These are phyloP conservation scores for Dactylellina parvicollis DNA, from an alignment of 2,329 filamentous ascomycete species.

Conservation along the genomic window DNA sequence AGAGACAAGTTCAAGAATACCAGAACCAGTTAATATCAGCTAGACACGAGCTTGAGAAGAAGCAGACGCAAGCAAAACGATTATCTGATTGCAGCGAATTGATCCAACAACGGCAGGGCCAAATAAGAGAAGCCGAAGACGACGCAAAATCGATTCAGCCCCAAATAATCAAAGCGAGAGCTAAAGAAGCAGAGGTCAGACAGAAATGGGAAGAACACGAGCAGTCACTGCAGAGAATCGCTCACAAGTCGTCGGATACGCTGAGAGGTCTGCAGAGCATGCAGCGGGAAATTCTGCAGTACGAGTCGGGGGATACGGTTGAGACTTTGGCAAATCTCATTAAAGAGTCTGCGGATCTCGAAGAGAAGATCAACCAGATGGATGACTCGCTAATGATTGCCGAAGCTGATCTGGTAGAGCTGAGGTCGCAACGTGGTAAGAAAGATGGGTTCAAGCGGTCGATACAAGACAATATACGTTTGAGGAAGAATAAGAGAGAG, in stretches of 20 bases:
- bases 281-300: slow-evolving; percentile 80
- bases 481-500: slow-evolving; percentile 77
- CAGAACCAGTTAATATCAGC: slow-evolving; percentile 76
- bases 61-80: slow-evolving; percentile 61
- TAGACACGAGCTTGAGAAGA: slow-evolving; percentile 81
- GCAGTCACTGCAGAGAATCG: slow-evolving; percentile 74
- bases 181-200: slow-evolving; percentile 79
- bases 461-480: slow-evolving; percentile 87
- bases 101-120: slow-evolving; percentile 31
- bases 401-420: slow-evolving; percentile 25
- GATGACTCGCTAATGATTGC: slow-evolving; percentile 10
- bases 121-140: slow-evolving; percentile 72
- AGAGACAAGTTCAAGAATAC: slow-evolving; percentile 69
- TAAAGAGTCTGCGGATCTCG: slow-evolving; percentile 40
- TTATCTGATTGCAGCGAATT: slow-evolving; percentile 33
- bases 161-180: slow-evolving; percentile 77
- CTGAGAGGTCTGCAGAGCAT: slow-evolving; percentile 79
- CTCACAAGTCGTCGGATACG: slow-evolving; percentile 76
- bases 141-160: slow-evolving; percentile 80
- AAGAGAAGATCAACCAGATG: slow-evolving; percentile 20
- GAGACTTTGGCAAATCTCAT: slow-evolving; percentile 39
- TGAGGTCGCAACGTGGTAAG: slow-evolving; percentile 63
- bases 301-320: slow-evolving; percentile 64
- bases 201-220: slow-evolving; percentile 77
- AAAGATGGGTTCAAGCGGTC: slow-evolving; percentile 84